Base-by-base conservation (phyloP, 2,329 filamentous ascomycete genomes). In the Paraphaeosphaeria minitans region DNA sequence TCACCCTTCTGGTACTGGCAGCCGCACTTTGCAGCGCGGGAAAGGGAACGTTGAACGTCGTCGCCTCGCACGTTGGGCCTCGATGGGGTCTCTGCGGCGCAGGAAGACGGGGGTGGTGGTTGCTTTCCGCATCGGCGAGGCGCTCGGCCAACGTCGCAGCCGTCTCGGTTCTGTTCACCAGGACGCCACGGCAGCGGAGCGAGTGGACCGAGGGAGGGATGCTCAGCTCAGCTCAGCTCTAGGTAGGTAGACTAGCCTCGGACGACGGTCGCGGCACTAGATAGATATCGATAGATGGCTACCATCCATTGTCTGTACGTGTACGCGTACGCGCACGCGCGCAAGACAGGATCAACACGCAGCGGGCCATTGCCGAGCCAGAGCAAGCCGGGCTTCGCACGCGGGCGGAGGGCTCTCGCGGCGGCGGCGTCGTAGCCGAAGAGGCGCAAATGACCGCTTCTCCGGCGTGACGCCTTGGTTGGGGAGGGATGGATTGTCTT, bases 31-130 rank as follows among this genome's bases (percentile, higher is more conserved):
- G 59, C 50, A 56, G 46, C 51, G 53, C 55, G 53, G 53, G 33
- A 58, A 59, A 60, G 58, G 52, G 56, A 57, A 61, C 51, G 29
- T 16, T 35, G 43, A 37, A 46, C 27, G 43, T 62, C 53, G 65
- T 62, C 65, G 69, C 67, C 65, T 60, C 58, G 51, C 42, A 50
- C 37, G 62, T 73, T 72, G 71, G 71, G 71, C 71, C 66, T 65
- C 70, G 68, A 70, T 60, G n/a, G n/a, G n/a, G n/a, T 58, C 54
- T 56, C 29, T 48, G 39, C 53, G 35, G 57, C 50, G 63, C 55
- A 60, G 54, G 52, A 53, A 53, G 12, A 42, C 33, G 41, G 57
- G 52, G n/a, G n/a, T n/a, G n/a, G 53, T 49, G 59, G 53, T 58
- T 65, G 63, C 50, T 59, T 61, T 56, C 45, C 48, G 45, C n/a